Evolutionary conservation across 495 filamentous ascomycete species (phyloP), one percentile per base, ranked within the genome.

Genomic region (Penicillium macrosclerotiorum): DNA sequence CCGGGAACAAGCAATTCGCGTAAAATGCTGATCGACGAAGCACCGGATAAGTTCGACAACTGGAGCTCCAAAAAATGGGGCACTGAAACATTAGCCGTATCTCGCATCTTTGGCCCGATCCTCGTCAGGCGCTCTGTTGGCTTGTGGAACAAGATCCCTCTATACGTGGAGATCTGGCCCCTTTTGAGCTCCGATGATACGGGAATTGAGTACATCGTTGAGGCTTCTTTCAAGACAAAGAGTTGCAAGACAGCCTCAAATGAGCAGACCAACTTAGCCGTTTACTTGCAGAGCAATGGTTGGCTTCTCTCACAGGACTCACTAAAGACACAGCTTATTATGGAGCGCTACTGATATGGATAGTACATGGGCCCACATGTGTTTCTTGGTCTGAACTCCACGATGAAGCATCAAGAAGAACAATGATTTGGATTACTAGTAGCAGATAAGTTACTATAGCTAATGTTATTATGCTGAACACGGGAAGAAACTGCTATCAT

Each of bases 41-140:
- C 47, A 13, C 47, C 47, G 30, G 22, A 49, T 18, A 49, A 49
- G 47, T 49, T 49, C 29, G 47, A 42, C 31, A 49, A 49, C n/a
- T 49, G 37, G 37, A 42, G 25, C n/a, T 11, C 20, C 16, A 42
- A 43, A 19, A 43, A 49, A 49, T 43, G 47, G 47, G 47, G 38
- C n/a, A 49, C 37, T 16, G 22, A 18, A 8, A n/a, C 13, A 6
- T 42, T 49, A 27, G 22, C 26, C 17, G 19, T 27, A 36, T 49
- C 47, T 20, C 38, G 47, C 29, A 43, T 49, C 19, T 49, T 49
- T 42, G 47, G 47, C 13, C 47, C 47, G n/a, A 22, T 49, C 38
- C 39, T 42, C 26, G 14, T 24, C 3, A 49, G 30, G 27, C 47
- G 47, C 22, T 49, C 18, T 29, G 26, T 35, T 44, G 41, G 27